Evolutionary conservation across 768 basidiomycete species (phyloP).

Genomic region (Psilocybe cubensis): DNA sequence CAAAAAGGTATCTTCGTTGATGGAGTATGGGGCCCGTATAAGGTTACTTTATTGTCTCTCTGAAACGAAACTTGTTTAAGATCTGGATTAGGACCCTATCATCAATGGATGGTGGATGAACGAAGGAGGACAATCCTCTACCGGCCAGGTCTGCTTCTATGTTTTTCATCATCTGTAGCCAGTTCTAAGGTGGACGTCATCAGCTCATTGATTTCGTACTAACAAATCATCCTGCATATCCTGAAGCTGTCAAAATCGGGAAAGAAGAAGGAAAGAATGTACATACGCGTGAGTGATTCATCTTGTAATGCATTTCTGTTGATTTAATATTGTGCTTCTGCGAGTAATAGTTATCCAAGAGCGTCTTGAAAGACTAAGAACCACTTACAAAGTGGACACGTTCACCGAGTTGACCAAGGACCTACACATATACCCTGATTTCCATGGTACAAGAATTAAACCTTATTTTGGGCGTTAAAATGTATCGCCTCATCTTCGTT

Average conservation of each 20-base stretch:
- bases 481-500: background rate
- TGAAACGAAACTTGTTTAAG: background rate
- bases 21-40: conserved; percentile 94
- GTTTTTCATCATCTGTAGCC: background rate
- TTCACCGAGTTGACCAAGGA: conserved; percentile 88
- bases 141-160: conserved; percentile 73
- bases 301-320: background rate
- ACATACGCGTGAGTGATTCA: conserved; percentile 48
- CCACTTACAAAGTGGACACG: conserved; percentile 56
- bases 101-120: conserved; percentile 99
- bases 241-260: conserved; percentile 64
- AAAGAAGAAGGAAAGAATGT: conserved; percentile 62
- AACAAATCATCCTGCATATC: conserved; percentile 87
- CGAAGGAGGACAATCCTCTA: conserved; percentile 98
- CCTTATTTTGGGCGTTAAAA: background rate
- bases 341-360: conserved; percentile 74
- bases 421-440: conserved; percentile 93
- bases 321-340: background rate
- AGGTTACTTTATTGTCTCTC: conserved; percentile 37
- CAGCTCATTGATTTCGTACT: conserved; percentile 95
- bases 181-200: background rate
- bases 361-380: conserved; percentile 66
- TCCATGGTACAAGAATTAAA: conserved; percentile 67
- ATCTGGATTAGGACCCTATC: conserved; percentile 65
- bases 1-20: conserved; percentile 83